Evolutionary conservation across 257 asterid genomes (phyloP).

Genomic region (Vinca minor): DNA sequence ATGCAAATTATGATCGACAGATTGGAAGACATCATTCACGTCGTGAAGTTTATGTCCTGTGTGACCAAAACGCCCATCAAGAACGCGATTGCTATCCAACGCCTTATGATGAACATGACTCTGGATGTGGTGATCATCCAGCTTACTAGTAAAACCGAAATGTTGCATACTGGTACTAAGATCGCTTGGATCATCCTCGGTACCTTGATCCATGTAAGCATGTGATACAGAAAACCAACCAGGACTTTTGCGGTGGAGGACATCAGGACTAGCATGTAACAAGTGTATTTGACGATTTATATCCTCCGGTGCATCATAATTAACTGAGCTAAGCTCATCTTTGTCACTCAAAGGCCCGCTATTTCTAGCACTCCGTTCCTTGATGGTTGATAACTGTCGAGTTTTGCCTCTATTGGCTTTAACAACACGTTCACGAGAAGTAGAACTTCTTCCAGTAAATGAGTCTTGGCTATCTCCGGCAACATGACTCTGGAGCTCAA

Average conservation of each 20-base stretch:
- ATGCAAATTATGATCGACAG: constrained; percentile 15
- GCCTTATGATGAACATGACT: constrained; percentile 3
- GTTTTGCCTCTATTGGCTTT: constrained; percentile 12
- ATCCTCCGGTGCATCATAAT: constrained; percentile 29
- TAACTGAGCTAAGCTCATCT: constrained; percentile 26
- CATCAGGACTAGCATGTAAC: constrained; percentile 28
- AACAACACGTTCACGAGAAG: constrained; percentile 8
- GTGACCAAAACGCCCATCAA: constrained; percentile 16
- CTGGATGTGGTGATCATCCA: not conserved
- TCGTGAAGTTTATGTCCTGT: constrained; percentile 4
- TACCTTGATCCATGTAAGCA: constrained; percentile 26
- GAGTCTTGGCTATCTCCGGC: constrained; percentile 28
- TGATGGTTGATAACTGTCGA: constrained; percentile 16
- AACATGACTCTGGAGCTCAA: constrained; percentile 56
- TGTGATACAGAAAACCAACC: constrained; percentile 44
- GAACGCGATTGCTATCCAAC: not conserved
- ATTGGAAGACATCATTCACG: constrained; percentile 15
- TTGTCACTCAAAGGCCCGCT: constrained; percentile 26
- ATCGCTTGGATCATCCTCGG: not conserved
- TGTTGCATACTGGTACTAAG: not conserved
- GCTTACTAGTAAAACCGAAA: constrained; percentile 1
- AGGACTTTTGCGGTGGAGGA: constrained; percentile 22
- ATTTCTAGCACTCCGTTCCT: constrained; percentile 22
- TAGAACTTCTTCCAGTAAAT: constrained; percentile 17
- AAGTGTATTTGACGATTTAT: constrained; percentile 30